Evolutionary conservation across 2,329 filamentous ascomycete genomes (phyloP).

Genomic region (Paraphoma chrysanthemicola): DNA sequence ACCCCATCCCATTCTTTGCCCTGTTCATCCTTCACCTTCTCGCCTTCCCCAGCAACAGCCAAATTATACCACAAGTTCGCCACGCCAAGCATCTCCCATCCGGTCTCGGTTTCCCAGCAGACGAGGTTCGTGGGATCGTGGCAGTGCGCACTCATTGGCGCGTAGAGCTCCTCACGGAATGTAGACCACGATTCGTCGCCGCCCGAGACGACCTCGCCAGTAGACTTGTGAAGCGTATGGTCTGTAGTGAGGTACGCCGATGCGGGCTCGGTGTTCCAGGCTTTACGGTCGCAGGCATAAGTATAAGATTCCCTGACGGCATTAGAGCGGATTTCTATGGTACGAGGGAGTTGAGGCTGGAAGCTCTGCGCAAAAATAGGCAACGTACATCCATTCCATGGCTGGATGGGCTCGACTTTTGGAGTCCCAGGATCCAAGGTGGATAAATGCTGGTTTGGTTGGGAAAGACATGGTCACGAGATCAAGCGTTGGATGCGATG

Average conservation of each 20-base stretch:
- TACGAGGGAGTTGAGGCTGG: too few species aligned
- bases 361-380: neutral
- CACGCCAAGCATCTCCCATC: constrained; percentile 16
- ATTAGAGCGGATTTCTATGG: too few species aligned
- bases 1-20: constrained; percentile 18
- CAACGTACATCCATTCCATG: constrained; percentile 20
- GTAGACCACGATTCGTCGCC: constrained; percentile 3
- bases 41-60: constrained; percentile 7
- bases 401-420: constrained; percentile 14
- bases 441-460: constrained; percentile 16
- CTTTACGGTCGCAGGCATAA: constrained; percentile 8
- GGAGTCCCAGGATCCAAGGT: constrained; percentile 14
- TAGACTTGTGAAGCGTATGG: constrained; percentile 11
- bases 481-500: too few species aligned
- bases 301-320: constrained; percentile 16
- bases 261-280: constrained; percentile 5
- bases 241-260: constrained; percentile 1
- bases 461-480: constrained; percentile 10
- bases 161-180: constrained; percentile 14
- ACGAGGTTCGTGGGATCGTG: constrained; percentile 11
- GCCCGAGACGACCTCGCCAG: constrained; percentile 10
- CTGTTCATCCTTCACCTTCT: constrained; percentile 5
- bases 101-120: constrained; percentile 11
- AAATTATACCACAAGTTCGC: constrained; percentile 15
- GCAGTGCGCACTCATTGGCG: constrained; percentile 7